Conservation (phyloP, 257 asterid species). For the Hygrophila difformis region DNA sequence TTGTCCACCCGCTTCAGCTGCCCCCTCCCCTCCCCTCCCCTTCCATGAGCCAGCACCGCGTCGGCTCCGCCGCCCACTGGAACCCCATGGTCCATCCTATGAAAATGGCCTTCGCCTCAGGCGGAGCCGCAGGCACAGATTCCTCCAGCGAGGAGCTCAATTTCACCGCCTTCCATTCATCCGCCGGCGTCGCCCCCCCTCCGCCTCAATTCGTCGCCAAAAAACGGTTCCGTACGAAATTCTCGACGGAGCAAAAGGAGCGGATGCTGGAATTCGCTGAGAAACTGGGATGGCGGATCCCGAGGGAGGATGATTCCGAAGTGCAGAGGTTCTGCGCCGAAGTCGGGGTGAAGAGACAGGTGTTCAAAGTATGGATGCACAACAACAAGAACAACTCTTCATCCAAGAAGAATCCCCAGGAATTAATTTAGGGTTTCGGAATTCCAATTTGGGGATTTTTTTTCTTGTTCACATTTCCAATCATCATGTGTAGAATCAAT, state of each 20-base stretch:
- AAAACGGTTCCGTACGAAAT: conserved; percentile 69
- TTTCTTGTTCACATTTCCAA: too few species aligned
- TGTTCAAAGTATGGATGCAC: conserved; percentile 96
- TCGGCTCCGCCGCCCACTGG: conserved; percentile 32
- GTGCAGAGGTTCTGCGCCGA: conserved; percentile 78
- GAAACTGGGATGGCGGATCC: conserved; percentile 89
- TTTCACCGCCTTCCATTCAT: conserved; percentile 37
- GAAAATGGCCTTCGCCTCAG: conserved; percentile 41
- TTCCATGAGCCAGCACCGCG: conserved; percentile 29
- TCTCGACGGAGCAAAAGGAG: conserved; percentile 79
- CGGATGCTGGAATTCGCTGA: conserved; percentile 86
- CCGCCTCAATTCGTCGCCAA: conserved; percentile 46
- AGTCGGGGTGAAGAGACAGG: conserved; percentile 81
- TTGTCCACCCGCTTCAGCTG: conserved; percentile 53
- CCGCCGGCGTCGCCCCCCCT: conserved; percentile 34
- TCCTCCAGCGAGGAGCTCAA: conserved; percentile 85
- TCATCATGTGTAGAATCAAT: too few species aligned
- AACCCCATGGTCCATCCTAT: conserved; percentile 50
- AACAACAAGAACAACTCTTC: conserved; percentile 51
- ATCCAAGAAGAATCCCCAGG: conserved; percentile 11
- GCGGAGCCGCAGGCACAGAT: conserved; percentile 52
- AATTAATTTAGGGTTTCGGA: too few species aligned
- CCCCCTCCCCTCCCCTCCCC: conserved; percentile 46
- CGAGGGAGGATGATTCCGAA: conserved; percentile 80
- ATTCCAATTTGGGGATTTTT: too few species aligned